Base-by-base conservation (phyloP, 2,329 filamentous ascomycete genomes). In the Blastomyces silverae region DNA sequence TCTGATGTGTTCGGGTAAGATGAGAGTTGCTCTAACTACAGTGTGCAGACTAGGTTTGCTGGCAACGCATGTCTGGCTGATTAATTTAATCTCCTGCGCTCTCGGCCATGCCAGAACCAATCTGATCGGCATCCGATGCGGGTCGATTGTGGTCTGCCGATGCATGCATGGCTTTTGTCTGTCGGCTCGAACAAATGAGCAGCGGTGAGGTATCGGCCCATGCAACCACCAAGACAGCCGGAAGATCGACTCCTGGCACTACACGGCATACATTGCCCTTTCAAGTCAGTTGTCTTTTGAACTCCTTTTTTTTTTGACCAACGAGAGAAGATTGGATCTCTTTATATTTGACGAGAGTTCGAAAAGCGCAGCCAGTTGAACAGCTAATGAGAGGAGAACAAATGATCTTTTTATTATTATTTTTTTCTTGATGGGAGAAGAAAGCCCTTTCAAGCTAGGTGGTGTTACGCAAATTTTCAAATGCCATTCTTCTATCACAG, bases 161-260 rank as follows among this genome's bases (percentile, higher is more conserved):
- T 7, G 13, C 57, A 10, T 60, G 20, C 55, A 28, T 48, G 22
- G n/a, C 2, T 11, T 5, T 37, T 37, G 44, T 25, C 5, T 39
- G 7, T 60, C 37, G 57, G 11, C 57, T 57, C 7, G 57, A 60
- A 48, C 57, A 58, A 58, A 60, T 60, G 39, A 31, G 57, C 57
- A 28, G 39, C 37, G 57, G 57, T 60, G 39, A 46, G 48, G 37
- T 22, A 28, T 60, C 57, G 57, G 57, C 13, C 25, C 57, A 60
- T 60, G 57, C 57, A 5, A 60, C 57, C 15, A 28, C n/a, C 39
- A 44, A 60, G 31, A 15, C 39, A 31, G 42, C 57, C 57, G 57
- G 39, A 22, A 28, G 57, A 39, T 60, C 57, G 42, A 60, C 57
- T n/a, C 25, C 42, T 60, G 39, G 15, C 25, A 48, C 25, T 22